Evolutionary conservation across 345 rosid genomes (phyloP).

Genomic region (Physaria fendleri): DNA sequence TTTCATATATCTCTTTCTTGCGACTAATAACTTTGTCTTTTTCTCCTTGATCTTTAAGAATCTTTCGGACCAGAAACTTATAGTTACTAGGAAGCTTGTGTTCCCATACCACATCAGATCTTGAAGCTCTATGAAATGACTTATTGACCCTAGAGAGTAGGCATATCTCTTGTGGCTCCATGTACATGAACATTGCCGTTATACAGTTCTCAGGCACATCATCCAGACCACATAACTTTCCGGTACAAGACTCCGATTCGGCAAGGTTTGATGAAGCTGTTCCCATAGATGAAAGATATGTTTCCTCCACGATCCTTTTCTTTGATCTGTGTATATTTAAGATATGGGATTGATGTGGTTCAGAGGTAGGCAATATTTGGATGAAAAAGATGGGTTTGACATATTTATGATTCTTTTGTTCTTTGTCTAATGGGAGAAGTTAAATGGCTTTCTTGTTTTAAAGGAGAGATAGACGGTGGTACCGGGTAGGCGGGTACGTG

Average conservation of each 20-base stretch:
- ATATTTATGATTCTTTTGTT: conserved; percentile 34
- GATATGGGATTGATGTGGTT: conserved; percentile 35
- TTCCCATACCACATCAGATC: conserved; percentile 77
- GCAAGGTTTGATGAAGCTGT: conserved; percentile 40
- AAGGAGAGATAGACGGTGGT: background rate
- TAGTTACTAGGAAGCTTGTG: conserved; percentile 74
- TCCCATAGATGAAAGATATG: conserved; percentile 47
- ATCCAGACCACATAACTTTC: conserved; percentile 31
- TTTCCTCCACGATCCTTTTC: background rate
- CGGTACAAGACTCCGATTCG: conserved; percentile 5
- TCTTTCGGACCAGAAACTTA: conserved; percentile 42
- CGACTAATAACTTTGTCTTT: conserved; percentile 20
- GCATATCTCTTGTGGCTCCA: conserved; percentile 90
- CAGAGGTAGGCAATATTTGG: conserved; percentile 54
- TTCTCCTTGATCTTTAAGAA: conserved; percentile 32
- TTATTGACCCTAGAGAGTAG: conserved; percentile 49
- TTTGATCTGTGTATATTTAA: background rate
- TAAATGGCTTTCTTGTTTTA: conserved; percentile 13
- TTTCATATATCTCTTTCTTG: conserved; percentile 63
- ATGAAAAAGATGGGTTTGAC: conserved; percentile 36
- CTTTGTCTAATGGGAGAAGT: conserved; percentile 23
- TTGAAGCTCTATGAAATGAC: conserved; percentile 62
- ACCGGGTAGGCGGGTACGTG: no score
- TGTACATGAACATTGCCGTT: conserved; percentile 45
- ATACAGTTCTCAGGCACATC: conserved; percentile 76